phyloP scores from a whole-genome alignment of 495 filamentous ascomycete genomes.

The Achaetomiella virescens region DNA sequence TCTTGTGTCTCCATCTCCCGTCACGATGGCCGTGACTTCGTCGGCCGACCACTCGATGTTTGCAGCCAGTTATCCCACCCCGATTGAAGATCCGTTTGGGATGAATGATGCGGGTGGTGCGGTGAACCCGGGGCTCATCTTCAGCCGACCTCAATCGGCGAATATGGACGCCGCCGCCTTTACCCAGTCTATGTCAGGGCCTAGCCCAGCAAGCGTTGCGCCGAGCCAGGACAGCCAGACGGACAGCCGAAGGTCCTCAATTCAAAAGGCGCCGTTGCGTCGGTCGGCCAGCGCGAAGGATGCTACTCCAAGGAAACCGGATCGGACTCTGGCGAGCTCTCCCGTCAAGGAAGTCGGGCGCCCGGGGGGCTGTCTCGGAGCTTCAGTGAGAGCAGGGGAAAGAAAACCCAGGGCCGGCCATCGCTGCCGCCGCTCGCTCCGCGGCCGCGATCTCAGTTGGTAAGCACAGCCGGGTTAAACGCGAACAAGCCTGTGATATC shows the following conservation, averaged over 20 bases:
- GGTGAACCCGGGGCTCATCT: constrained; percentile 42
- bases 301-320: constrained; percentile 29
- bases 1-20: constrained; percentile 37
- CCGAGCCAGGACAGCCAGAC: constrained; percentile 15
- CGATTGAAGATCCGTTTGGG: constrained; percentile 39
- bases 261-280: constrained; percentile 29
- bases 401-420: constrained; percentile 29
- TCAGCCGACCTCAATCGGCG: constrained; percentile 42
- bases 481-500: constrained; percentile 29
- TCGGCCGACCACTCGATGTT: constrained; percentile 35
- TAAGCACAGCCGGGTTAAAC: constrained; percentile 18
- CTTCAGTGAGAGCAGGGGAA: constrained; percentile 46
- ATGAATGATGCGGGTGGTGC: constrained; percentile 28
- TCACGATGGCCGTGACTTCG: constrained; percentile 32
- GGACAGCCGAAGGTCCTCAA: constrained; percentile 13
- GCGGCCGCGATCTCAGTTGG: constrained; percentile 21
- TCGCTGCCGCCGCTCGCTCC: constrained; percentile 33
- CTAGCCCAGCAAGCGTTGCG: constrained; percentile 22
- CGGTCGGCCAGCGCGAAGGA: constrained; percentile 42
- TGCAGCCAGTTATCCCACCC: constrained; percentile 31
- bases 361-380: constrained; percentile 54
- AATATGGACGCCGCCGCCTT: constrained; percentile 35
- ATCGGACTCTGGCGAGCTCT: constrained; percentile 46
- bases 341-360: constrained; percentile 45
- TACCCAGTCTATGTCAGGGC: constrained; percentile 27